These are phyloP conservation scores for Pythium brachiatum DNA, from an alignment of 352 stramenopile genomes.

Conservation along the genomic window DNA sequence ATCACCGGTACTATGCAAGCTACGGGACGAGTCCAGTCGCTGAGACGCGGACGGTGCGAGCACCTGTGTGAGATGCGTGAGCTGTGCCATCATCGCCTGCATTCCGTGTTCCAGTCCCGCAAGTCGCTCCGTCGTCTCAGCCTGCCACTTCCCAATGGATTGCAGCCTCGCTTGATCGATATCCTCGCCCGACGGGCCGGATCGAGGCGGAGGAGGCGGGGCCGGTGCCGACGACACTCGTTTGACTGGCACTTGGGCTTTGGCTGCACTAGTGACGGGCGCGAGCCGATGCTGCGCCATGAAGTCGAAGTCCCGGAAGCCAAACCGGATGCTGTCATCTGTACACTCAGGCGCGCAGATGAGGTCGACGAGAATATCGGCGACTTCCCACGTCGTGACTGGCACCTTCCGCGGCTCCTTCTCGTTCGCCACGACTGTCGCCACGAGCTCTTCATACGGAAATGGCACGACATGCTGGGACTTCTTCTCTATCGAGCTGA, in stretches of 20 bases:
- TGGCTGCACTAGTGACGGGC: not conserved
- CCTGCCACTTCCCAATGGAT: conserved; percentile 15
- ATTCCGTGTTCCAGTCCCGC: conserved; percentile 6
- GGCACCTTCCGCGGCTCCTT: not conserved
- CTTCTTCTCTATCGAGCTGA: conserved; percentile 21
- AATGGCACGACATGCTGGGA: conserved; percentile 20
- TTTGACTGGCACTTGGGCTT: not conserved
- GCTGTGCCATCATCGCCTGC: conserved; percentile 5
- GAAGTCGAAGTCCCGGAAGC: conserved; percentile 23
- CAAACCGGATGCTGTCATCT: conserved; percentile 20
- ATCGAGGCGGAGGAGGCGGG: not conserved
- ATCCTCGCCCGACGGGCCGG: not conserved
- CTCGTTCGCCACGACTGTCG: not conserved
- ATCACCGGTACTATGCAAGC: not conserved
- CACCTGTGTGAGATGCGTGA: conserved; percentile 4
- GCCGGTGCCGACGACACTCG: not conserved
- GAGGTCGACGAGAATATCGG: conserved; percentile 16
- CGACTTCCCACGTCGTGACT: conserved; percentile 16
- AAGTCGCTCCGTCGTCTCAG: conserved; percentile 5
- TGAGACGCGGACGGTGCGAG: not conserved
- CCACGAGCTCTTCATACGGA: conserved; percentile 18
- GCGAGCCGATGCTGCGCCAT: conserved; percentile 10
- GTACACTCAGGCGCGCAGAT: conserved; percentile 13
- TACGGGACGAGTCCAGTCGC: not conserved
- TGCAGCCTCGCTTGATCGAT: conserved; percentile 2